Percentiles rank a stretch among this genome's conserved stretches.
phyloP scores from a whole-genome alignment of 2,329 filamentous ascomycete species.

The Apiospora sp. region DNA sequence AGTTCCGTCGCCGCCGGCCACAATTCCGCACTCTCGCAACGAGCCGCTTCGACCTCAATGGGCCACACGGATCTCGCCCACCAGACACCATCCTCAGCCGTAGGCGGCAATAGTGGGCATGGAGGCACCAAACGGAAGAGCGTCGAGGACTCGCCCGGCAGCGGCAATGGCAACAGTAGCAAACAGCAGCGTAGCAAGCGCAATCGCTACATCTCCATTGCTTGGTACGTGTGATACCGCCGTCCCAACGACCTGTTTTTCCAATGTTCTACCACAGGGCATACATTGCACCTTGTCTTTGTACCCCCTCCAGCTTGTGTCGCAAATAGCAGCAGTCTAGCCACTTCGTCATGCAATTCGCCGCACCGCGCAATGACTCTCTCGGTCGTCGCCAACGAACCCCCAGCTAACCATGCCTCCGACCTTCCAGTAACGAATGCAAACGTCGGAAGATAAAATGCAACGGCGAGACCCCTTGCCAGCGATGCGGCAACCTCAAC shows the following conservation, averaged over 20 bases:
- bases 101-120: not conserved
- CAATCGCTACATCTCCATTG: conserved; percentile 70
- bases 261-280: conserved; percentile 1
- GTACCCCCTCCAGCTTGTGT: not conserved
- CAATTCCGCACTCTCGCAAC: conserved; percentile 24
- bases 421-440: conserved; percentile 68
- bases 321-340: not conserved
- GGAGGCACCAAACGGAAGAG: conserved; percentile 38
- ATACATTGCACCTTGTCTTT: not conserved
- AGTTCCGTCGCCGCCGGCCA: conserved; percentile 19
- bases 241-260: conserved; percentile 17
- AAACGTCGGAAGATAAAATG: conserved; percentile 80
- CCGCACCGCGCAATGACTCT: not conserved
- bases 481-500: conserved; percentile 73
- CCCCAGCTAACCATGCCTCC: not conserved
- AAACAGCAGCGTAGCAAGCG: conserved; percentile 68
- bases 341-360: not conserved
- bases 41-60: conserved; percentile 4
- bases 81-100: conserved; percentile 8
- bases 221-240: conserved; percentile 56
- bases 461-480: conserved; percentile 73
- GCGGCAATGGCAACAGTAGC: conserved; percentile 27
- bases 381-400: not conserved
- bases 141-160: conserved; percentile 35
- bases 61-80: conserved; percentile 3